These are phyloP conservation scores for Eucalyptus sp. DNA, from an alignment of 345 rosid species.

Conservation along the genomic window DNA sequence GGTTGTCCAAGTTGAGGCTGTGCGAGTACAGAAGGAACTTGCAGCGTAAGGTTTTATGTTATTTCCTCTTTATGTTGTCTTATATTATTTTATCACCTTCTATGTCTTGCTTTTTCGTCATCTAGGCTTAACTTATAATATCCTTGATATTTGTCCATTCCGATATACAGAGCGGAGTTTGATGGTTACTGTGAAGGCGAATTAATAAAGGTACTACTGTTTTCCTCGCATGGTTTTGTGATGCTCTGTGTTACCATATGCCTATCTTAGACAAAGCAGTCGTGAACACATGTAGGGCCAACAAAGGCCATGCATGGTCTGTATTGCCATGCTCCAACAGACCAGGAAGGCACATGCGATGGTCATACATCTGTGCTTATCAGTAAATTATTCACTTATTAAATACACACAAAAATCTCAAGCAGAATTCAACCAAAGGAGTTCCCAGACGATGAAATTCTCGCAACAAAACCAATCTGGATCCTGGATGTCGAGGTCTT, in stretches of 20 bases:
- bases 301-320: neutral
- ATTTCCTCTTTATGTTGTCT: neutral
- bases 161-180: conserved; percentile 71
- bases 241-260: neutral
- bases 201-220: conserved; percentile 60
- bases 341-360: neutral
- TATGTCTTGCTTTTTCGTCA: neutral
- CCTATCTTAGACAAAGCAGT: neutral
- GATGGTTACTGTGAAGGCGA: conserved; percentile 97
- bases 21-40: conserved; percentile 82
- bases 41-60: conserved; percentile 43
- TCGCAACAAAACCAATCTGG: neutral
- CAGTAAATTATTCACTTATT: neutral
- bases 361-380: neutral
- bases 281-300: neutral
- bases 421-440: neutral
- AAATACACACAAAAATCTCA: neutral
- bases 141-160: neutral
- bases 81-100: neutral
- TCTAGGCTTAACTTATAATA: conserved; percentile 1
- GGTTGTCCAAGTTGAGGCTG: conserved; percentile 98
- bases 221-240: neutral
- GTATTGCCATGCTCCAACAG: neutral
- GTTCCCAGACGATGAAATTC: neutral
- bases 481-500: neutral